Evolutionary conservation across 2,329 filamentous ascomycete species (phyloP).

Genomic region (Paracorniculantispora psalliotae): DNA sequence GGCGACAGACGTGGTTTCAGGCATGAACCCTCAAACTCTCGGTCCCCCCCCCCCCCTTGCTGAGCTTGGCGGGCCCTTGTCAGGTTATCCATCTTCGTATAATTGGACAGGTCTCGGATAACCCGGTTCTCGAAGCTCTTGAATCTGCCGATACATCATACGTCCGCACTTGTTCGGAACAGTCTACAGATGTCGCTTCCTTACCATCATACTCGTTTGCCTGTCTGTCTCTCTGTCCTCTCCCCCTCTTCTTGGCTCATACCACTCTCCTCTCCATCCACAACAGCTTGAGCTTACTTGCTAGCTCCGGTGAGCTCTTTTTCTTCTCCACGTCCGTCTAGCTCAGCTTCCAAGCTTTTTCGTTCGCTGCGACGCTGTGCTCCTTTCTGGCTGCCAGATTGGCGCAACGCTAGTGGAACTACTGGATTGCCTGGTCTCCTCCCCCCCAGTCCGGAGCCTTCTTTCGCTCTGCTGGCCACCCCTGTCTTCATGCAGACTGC

Average conservation of each 20-base stretch:
- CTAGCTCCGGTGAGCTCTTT: constrained; percentile 4
- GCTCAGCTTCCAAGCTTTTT: background rate
- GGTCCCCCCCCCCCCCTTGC: no score
- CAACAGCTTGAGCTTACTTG: background rate
- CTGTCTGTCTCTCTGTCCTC: background rate
- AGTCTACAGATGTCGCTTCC: no score
- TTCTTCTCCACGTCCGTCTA: constrained; percentile 6
- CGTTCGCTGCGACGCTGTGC: constrained; percentile 4
- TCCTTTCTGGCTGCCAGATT: constrained; percentile 10
- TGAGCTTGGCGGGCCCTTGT: background rate
- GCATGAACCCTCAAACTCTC: background rate
- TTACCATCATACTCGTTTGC: no score
- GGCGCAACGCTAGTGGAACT: constrained; percentile 9
- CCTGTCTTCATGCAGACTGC: background rate
- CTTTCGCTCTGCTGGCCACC: background rate
- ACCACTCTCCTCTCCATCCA: background rate
- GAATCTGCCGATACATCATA: no score
- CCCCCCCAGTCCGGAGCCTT: background rate
- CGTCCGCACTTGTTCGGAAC: no score
- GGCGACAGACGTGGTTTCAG: background rate
- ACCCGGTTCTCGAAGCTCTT: no score
- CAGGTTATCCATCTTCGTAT: background rate
- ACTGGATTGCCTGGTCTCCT: background rate
- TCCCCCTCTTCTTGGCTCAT: background rate
- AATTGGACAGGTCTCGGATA: no score